phyloP scores from a whole-genome alignment of 768 basidiomycete genomes.

The Gloeopeniophorella convolvens region DNA sequence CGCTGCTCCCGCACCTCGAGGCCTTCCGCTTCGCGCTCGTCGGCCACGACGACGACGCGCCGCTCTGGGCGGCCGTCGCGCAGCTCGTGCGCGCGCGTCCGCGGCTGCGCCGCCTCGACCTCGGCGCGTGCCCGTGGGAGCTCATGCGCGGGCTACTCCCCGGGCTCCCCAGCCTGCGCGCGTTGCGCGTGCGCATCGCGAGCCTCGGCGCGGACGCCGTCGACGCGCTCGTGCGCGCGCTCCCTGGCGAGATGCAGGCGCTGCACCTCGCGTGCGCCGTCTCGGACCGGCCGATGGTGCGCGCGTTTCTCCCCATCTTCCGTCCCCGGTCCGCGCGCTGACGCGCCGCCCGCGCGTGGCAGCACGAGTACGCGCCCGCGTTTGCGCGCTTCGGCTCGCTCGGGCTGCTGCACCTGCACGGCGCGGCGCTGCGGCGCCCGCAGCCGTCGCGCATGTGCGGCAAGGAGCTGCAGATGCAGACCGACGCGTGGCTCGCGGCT shows the following conservation, averaged over 20 bases:
- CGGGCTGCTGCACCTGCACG: constrained; percentile 55
- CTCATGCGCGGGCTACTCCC: constrained; percentile 46
- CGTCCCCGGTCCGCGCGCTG: not conserved
- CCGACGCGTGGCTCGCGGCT: constrained; percentile 46
- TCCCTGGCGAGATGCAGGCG: constrained; percentile 40
- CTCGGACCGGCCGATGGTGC: constrained; percentile 45
- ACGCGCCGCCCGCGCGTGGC: no score
- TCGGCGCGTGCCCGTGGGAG: constrained; percentile 64
- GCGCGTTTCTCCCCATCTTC: constrained; percentile 20
- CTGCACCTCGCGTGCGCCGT: constrained; percentile 46
- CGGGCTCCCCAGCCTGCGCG: constrained; percentile 44
- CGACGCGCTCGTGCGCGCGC: constrained; percentile 29
- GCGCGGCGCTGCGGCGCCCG: constrained; percentile 40
- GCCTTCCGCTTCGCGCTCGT: constrained; percentile 59
- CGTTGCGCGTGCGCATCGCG: constrained; percentile 51
- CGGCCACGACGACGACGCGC: constrained; percentile 51
- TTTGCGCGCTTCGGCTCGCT: constrained; percentile 46
- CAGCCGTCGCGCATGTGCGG: constrained; percentile 53
- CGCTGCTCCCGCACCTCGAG: constrained; percentile 56
- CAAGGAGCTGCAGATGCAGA: constrained; percentile 52
- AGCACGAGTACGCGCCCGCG: constrained; percentile 48
- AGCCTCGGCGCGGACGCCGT: constrained; percentile 38
- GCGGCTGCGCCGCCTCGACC: constrained; percentile 48
- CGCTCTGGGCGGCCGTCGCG: constrained; percentile 47
- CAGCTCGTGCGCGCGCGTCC: constrained; percentile 46